Evolutionary conservation across 2,329 filamentous ascomycete species (phyloP).

Genomic region (Delphinella strobiligena): DNA sequence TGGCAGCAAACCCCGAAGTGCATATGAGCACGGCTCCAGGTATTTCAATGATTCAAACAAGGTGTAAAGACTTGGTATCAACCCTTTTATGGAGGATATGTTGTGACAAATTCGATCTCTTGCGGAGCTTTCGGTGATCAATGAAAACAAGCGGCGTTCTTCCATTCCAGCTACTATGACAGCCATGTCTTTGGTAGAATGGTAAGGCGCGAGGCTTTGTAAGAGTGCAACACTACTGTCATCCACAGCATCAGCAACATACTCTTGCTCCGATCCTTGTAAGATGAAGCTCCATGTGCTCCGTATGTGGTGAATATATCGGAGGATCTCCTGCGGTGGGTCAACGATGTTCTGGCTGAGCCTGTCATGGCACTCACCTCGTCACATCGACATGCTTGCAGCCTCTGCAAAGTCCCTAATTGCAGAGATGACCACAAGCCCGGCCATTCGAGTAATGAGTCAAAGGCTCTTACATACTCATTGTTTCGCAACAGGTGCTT

Average conservation of each 20-base stretch:
- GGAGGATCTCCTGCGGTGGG: slow-evolving; percentile 7
- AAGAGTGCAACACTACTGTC: slow-evolving; percentile 3
- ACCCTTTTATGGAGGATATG: neutral
- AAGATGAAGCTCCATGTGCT: slow-evolving; percentile 7
- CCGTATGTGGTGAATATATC: slow-evolving; percentile 6
- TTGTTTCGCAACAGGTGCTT: slow-evolving; percentile 11
- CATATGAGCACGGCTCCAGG: slow-evolving; percentile 12
- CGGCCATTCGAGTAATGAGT: slow-evolving; percentile 9
- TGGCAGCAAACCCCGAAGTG: slow-evolving; percentile 8
- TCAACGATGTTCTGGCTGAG: neutral
- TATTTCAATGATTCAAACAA: slow-evolving; percentile 17
- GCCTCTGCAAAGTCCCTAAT: slow-evolving; percentile 11
- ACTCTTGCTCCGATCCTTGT: neutral
- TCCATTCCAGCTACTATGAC: slow-evolving; percentile 1
- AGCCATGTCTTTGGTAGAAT: slow-evolving; percentile 5
- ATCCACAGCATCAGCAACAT: slow-evolving; percentile 5
- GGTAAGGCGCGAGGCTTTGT: slow-evolving; percentile 4
- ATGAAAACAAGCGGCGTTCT: slow-evolving; percentile 3
- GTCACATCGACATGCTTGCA: slow-evolving; percentile 12
- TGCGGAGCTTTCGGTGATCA: neutral
- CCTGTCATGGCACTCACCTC: slow-evolving; percentile 8
- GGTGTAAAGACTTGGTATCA: slow-evolving; percentile 13
- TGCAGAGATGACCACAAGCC: slow-evolving; percentile 13
- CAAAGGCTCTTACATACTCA: slow-evolving; percentile 8
- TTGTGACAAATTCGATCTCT: slow-evolving; percentile 5